phyloP scores from a whole-genome alignment of 208 protist genomes.

The Crithidia bombi region DNA sequence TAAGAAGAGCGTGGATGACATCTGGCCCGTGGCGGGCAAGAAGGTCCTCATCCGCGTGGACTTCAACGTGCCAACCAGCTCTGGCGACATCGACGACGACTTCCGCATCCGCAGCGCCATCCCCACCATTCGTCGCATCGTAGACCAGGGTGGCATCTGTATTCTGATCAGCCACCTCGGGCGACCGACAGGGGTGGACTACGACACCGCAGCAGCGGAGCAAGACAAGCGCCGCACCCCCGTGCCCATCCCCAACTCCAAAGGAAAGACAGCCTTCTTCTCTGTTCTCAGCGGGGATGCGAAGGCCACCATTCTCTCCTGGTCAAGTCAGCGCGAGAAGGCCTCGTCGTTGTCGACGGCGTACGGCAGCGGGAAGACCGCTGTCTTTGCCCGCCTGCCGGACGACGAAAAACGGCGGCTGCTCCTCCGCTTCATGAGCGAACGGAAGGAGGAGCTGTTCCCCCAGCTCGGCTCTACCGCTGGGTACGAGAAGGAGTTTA shows the following conservation, averaged over 20 bases:
- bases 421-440: slow-evolving; percentile 54
- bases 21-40: slow-evolving; percentile 93
- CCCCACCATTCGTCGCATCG: slow-evolving; percentile 95
- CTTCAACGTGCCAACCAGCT: slow-evolving; percentile 96
- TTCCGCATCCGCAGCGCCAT: slow-evolving; percentile 95
- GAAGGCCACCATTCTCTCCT: slow-evolving; percentile 67
- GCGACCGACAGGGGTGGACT: slow-evolving; percentile 93
- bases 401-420: slow-evolving; percentile 78
- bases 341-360: slow-evolving; percentile 36
- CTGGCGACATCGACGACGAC: slow-evolving; percentile 93
- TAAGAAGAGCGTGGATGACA: slow-evolving; percentile 86
- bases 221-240: slow-evolving; percentile 37
- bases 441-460: slow-evolving; percentile 67
- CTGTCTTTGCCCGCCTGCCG: slow-evolving; percentile 56
- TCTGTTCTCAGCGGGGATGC: slow-evolving; percentile 56
- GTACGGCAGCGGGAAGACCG: slow-evolving; percentile 61
- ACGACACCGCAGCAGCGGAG: slow-evolving; percentile 38
- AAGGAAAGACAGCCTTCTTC: slow-evolving; percentile 81
- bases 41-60: slow-evolving; percentile 96
- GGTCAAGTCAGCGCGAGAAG: slow-evolving; percentile 56
- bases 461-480: slow-evolving; percentile 53
- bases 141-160: slow-evolving; percentile 93
- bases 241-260: slow-evolving; percentile 1
- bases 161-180: slow-evolving; percentile 97
- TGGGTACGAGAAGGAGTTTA: slow-evolving; percentile 85